Evolutionary conservation across 208 protist species (phyloP), one percentile per base, ranked within the genome.

Genomic region (Trypanosoma conorhini): DNA sequence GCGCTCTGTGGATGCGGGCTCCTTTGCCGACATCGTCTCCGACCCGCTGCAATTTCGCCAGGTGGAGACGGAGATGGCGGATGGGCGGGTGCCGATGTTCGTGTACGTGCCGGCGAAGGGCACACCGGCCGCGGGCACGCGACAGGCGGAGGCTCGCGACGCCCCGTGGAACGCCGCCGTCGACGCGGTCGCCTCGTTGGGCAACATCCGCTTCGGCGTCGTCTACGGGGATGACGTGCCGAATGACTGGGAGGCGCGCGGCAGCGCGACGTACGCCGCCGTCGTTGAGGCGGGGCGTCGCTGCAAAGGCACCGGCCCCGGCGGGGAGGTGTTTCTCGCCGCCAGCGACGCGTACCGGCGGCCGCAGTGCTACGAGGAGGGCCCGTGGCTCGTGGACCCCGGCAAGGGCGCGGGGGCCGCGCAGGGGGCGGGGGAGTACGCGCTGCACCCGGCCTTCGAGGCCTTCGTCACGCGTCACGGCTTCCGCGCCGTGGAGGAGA

Each of bases 401-500:
- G 67, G 69, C 31, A 61, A 9, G 22, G 57, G 55, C 5, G 42
- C 38, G 26, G 55, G 44, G 21, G 62, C 58, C 42, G 12, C n/a
- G 0, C 46, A 38, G 19, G 24, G 33, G 33, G 51, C 12, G 19
- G 13, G 9, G 10, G 9, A 19, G 24, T n/a, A 26, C 10, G 9
- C 30, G 24, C 21, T 88, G 46, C 75, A 82, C 67, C 67, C 78
- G 26, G 44, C 30, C 19, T 71, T 95, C 46, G 74, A 74, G 61
- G 51, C 68, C 35, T 93, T 85, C 62, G 26, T 96, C 42, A 69
- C 75, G 8, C 48, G 74, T 31, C 79, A 88, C 63, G 81, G 91
- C 65, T 92, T 89, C 70, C 86, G 78, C 67, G 88, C 88, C 21
- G 81, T 96, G 7, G 88, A 96, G 74, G 83, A 87, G 60, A 65